Conservation (phyloP, 768 basidiomycete species). For the Mycena latifolia region DNA sequence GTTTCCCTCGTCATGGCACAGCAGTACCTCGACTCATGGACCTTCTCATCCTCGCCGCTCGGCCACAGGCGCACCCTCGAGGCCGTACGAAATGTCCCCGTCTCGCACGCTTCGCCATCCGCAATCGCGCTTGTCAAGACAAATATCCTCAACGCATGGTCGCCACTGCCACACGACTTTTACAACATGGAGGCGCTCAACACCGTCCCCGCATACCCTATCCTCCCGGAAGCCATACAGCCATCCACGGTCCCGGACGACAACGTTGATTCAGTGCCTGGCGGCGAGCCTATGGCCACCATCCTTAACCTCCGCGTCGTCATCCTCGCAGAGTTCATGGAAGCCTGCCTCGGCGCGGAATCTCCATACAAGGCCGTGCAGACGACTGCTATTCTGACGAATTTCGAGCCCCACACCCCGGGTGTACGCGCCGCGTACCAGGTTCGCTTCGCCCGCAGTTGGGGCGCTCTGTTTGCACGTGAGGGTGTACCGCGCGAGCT, state of each 20-base stretch:
- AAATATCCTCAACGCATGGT: background rate
- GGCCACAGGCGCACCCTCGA: too few relatives aligned
- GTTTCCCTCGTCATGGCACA: too few relatives aligned
- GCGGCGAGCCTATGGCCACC: background rate
- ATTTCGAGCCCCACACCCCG: background rate
- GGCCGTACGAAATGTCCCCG: too few relatives aligned
- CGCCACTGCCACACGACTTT: background rate
- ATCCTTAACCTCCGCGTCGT: background rate
- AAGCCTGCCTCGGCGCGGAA: background rate
- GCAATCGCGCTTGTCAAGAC: too few relatives aligned
- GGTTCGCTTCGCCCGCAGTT: background rate
- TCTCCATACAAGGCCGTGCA: background rate
- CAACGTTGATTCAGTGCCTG: background rate
- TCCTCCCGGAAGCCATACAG: background rate
- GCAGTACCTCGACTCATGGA: too few relatives aligned
- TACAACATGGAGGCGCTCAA: background rate
- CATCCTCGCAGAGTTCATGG: background rate
- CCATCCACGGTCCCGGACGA: too few relatives aligned
- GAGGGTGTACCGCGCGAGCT: background rate
- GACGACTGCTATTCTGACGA: background rate
- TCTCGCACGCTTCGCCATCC: too few relatives aligned
- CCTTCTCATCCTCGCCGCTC: too few relatives aligned
- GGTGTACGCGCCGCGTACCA: slow-evolving; percentile 1
- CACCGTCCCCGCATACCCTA: background rate
- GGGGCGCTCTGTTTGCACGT: background rate